Conservation (phyloP, 78 protist genomes). For the Diacronema lutheri region DNA sequence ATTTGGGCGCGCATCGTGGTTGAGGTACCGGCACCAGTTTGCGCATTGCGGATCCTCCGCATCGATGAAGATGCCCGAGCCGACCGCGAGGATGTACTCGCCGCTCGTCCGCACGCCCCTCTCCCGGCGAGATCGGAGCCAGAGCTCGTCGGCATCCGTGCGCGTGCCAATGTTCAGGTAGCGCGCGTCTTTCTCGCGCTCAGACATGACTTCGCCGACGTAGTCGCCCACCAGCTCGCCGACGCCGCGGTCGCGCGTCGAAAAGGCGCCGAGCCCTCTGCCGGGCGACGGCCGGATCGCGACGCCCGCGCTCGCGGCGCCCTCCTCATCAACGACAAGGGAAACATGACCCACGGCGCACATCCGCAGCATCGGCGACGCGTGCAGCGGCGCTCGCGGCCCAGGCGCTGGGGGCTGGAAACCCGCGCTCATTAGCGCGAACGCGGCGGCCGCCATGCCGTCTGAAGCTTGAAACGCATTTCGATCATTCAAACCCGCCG, state of each 20-base stretch:
- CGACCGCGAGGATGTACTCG: neutral
- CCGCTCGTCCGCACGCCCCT: neutral
- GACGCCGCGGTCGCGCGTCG: neutral
- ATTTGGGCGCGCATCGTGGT: neutral
- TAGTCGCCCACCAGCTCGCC: neutral
- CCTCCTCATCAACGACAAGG: too few relatives aligned
- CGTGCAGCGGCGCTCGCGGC: too few relatives aligned
- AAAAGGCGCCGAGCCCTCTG: neutral
- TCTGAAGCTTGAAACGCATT: too few relatives aligned
- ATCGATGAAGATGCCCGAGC: neutral
- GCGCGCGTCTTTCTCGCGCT: neutral
- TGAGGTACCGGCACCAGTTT: neutral
- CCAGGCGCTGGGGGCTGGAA: too few relatives aligned
- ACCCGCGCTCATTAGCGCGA: too few relatives aligned
- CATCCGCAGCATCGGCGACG: too few relatives aligned
- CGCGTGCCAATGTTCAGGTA: neutral
- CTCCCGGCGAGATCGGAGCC: neutral
- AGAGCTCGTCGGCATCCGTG: neutral
- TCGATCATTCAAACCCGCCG: too few relatives aligned
- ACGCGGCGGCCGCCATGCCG: too few relatives aligned
- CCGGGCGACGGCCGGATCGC: neutral
- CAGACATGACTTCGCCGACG: neutral
- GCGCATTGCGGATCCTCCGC: neutral
- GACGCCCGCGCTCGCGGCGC: neutral
- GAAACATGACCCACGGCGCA: too few relatives aligned